Base-by-base conservation (phyloP, 1,139 yeast species). In the Kluyveromyces sp. region DNA sequence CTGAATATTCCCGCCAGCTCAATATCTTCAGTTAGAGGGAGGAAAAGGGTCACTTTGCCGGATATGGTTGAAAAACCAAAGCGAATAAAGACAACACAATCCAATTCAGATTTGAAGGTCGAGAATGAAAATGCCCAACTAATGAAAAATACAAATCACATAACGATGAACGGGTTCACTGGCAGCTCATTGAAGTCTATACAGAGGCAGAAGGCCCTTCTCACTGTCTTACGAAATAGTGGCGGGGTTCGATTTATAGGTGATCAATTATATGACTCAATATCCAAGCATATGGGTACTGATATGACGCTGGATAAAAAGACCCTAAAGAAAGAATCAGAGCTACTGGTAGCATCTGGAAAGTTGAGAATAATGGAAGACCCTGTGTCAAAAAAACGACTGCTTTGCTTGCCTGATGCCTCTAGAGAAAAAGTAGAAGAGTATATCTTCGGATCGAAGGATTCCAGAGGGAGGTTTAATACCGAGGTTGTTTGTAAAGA, bases 151-250 rank as follows among this genome's bases (percentile, higher is more conserved):
- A 41, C 16, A 39, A 48, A 15, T 37, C 45, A 18, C 35, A 60
- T 12, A 47, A 50, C 26, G 49, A 59, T 33, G 60, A 54, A 38
- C 20, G 66, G 65, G 1, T 61, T 61, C 39, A 54, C 61, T 8
- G 66, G 61, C 0, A 49, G 48, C 17, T 61, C 65, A 12, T 46
- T 61, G 20, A 52, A 61, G 41, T 60, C 66, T 2, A 42, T 63
- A 3, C 56, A 56, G 46, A 49, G 65, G 20, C 66, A 63, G 41
- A 53, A 55, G 20, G 64, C 64, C 2, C 52, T 63, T 3, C 41
- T 61, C 9, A 56, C 55, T 22, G 52, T 60, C 9, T 47, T 63
- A 7, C 51, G 41, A 28, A 50, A 47, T 19, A 37, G 46, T 12
- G 63, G 64, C 7, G 66, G 66, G 18, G 56, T 60, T 0, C 49